Evolutionary conservation across 345 rosid species (phyloP).

Genomic region (Eutrema heterophyllum): DNA sequence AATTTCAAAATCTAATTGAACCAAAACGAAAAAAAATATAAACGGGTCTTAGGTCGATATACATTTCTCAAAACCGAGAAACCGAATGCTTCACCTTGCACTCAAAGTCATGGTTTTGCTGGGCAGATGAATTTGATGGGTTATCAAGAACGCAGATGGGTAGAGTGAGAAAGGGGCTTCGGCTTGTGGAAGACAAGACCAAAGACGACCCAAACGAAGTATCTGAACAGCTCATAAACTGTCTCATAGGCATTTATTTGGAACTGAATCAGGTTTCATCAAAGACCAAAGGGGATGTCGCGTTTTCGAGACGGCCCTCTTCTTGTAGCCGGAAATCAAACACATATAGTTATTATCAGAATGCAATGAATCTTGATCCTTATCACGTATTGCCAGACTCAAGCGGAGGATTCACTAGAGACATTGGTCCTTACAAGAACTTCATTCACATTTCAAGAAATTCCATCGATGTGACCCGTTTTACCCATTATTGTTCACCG

Average conservation of each 20-base stretch:
- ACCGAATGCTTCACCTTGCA: background rate
- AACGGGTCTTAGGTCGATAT: background rate
- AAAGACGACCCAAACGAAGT: constrained; percentile 61
- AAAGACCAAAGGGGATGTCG: constrained; percentile 36
- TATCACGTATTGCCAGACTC: constrained; percentile 54
- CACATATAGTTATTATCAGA: constrained; percentile 29
- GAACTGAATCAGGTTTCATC: constrained; percentile 49
- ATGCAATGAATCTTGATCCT: constrained; percentile 59
- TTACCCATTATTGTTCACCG: constrained; percentile 36
- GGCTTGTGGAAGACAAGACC: constrained; percentile 31
- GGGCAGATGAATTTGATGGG: constrained; percentile 39
- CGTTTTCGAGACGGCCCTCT: constrained; percentile 16
- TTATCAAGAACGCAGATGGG: constrained; percentile 40
- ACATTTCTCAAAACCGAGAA: background rate
- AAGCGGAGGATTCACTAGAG: constrained; percentile 44
- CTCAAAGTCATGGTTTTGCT: constrained; percentile 5
- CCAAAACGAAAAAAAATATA: background rate
- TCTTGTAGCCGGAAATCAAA: constrained; percentile 23
- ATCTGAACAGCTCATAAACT: constrained; percentile 67
- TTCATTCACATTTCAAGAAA: constrained; percentile 62
- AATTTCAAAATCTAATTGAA: background rate
- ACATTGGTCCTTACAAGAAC: constrained; percentile 77
- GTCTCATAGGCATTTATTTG: constrained; percentile 65
- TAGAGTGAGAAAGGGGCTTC: constrained; percentile 35
- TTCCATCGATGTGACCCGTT: constrained; percentile 45